These are phyloP conservation scores for Globisporangium sylvaticum DNA, from an alignment of 352 stramenopile genomes.

Conservation along the genomic window DNA sequence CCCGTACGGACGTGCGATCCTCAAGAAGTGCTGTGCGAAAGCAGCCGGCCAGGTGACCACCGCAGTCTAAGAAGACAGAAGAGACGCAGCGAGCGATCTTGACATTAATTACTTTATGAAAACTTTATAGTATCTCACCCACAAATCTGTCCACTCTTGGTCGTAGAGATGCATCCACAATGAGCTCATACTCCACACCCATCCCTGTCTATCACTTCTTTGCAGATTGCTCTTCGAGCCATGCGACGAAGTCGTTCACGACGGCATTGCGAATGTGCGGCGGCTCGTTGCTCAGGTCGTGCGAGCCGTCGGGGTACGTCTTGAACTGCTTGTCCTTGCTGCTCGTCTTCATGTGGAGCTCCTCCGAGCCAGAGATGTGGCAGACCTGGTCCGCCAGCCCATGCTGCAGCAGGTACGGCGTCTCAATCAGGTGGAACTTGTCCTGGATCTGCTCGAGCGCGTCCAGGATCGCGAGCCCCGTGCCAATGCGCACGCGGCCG, in stretches of 20 bases:
- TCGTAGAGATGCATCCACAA: not conserved
- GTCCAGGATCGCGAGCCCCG: conserved; percentile 63
- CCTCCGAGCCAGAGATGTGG: conserved; percentile 60
- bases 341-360: conserved; percentile 45
- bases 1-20: conserved; percentile 71
- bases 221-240: conserved; percentile 46
- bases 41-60: conserved; percentile 38
- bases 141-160: not conserved
- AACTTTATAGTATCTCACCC: not conserved
- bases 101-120: conserved; percentile 4
- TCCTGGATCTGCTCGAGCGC: conserved; percentile 50
- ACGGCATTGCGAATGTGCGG: conserved; percentile 53
- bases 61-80: conserved; percentile 21
- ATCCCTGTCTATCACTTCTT: conserved; percentile 4
- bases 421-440: conserved; percentile 56
- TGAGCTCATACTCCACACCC: not conserved
- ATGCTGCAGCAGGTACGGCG: conserved; percentile 77
- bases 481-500: conserved; percentile 68
- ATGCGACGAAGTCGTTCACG: conserved; percentile 66
- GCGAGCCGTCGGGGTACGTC: conserved; percentile 45
- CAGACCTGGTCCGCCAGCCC: conserved; percentile 65
- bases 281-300: conserved; percentile 78
- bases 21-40: conserved; percentile 70
- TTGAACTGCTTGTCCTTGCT: conserved; percentile 75
- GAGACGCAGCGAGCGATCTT: not conserved